Conservation (phyloP, 495 filamentous ascomycete genomes). For the Hypoxylon crocopeplum region DNA sequence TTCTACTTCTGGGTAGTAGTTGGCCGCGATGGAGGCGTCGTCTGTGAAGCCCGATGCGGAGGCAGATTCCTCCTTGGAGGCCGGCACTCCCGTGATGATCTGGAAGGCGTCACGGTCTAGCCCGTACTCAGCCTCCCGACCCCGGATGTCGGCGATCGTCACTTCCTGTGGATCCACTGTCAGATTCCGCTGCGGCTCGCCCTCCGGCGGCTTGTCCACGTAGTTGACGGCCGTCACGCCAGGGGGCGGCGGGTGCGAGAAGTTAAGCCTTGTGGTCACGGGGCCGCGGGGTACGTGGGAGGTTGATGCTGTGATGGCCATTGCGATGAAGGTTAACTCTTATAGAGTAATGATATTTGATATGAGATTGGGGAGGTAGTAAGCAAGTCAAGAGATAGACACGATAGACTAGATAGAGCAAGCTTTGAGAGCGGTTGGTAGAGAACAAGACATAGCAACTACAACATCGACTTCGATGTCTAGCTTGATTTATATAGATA, state of each 20-base stretch:
- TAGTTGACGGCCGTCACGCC: constrained; percentile 71
- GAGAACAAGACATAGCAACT: not conserved
- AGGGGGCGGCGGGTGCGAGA: constrained; percentile 70
- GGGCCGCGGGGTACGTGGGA: constrained; percentile 67
- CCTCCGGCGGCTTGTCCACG: constrained; percentile 68
- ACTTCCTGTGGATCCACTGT: constrained; percentile 52
- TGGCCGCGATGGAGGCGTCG: constrained; percentile 65
- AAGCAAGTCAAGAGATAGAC: too few relatives aligned
- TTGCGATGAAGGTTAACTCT: constrained; percentile 19
- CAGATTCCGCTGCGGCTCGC: constrained; percentile 69
- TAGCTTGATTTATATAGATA: constrained; percentile 25
- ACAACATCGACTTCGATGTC: constrained; percentile 21
- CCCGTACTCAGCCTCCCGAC: constrained; percentile 66
- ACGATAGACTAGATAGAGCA: too few relatives aligned
- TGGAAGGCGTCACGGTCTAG: constrained; percentile 79
- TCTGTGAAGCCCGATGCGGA: constrained; percentile 60
- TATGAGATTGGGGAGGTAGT: not conserved
- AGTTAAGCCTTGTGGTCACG: constrained; percentile 69
- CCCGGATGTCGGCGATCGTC: constrained; percentile 69
- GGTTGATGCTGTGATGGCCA: constrained; percentile 41
- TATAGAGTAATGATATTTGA: constrained; percentile 14
- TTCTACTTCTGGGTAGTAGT: constrained; percentile 88
- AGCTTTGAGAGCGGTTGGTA: too few relatives aligned
- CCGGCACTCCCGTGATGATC: constrained; percentile 56
- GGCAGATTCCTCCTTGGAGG: constrained; percentile 50